Evolutionary conservation across 345 rosid genomes (phyloP).

Genomic region (Eutrema japonicum): DNA sequence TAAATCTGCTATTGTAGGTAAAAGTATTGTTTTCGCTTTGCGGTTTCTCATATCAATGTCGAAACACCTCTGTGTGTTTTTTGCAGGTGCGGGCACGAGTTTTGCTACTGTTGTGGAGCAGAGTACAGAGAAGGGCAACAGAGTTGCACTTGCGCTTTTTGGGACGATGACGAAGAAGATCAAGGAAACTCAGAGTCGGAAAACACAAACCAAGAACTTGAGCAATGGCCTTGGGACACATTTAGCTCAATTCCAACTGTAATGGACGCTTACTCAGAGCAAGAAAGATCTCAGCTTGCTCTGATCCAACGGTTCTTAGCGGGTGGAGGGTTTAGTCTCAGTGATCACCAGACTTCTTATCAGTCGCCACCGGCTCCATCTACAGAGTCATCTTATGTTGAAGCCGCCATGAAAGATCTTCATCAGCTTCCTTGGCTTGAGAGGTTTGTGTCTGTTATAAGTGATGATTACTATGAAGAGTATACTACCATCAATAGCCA

Average conservation of each 20-base stretch:
- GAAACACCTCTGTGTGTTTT: conserved; percentile 22
- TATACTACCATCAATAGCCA: conserved; percentile 45
- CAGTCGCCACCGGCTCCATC: conserved; percentile 94
- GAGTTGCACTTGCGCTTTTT: conserved; percentile 84
- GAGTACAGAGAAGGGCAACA: conserved; percentile 80
- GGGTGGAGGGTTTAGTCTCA: conserved; percentile 82
- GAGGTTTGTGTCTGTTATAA: conserved; percentile 94
- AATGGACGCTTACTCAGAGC: conserved; percentile 92
- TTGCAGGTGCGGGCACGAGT: conserved; percentile 91
- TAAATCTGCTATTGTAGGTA: not conserved
- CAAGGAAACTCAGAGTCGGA: conserved; percentile 47
- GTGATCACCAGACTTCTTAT: conserved; percentile 67
- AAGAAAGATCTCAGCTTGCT: conserved; percentile 93
- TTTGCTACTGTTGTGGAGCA: conserved; percentile 94
- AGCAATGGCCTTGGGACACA: conserved; percentile 97
- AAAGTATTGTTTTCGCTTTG: not conserved
- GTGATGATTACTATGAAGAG: conserved; percentile 90
- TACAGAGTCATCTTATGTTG: conserved; percentile 73
- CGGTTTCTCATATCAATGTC: conserved; percentile 10
- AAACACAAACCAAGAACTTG: conserved; percentile 77
- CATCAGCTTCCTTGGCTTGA: conserved; percentile 99
- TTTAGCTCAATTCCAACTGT: conserved; percentile 81
- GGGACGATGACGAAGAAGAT: conserved; percentile 83
- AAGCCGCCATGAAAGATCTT: conserved; percentile 92
- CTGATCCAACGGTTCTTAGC: conserved; percentile 92